A percentile compares a stretch with the other conserved stretches of the same genome.
Conservation (phyloP, 2,329 filamentous ascomycete genomes). For the Ploettnerulaceae sp. region DNA sequence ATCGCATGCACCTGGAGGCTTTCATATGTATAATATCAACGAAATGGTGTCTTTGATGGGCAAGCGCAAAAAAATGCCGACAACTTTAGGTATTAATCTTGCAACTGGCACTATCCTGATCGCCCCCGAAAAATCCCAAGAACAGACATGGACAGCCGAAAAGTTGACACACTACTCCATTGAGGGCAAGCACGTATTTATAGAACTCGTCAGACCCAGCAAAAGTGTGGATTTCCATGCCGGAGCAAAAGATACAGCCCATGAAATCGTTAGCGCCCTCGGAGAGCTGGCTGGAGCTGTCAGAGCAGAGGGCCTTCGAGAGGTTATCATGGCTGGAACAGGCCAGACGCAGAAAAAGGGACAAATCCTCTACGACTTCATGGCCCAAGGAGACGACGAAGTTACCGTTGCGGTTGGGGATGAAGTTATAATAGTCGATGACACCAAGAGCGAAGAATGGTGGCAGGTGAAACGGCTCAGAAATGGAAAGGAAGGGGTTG, state of each 20-base stretch:
- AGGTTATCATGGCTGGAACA: slow-evolving; percentile 77
- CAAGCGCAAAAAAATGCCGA: slow-evolving; percentile 97
- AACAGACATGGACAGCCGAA: slow-evolving; percentile 90
- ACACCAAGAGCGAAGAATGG: slow-evolving; percentile 93
- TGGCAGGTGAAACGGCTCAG: slow-evolving; percentile 90
- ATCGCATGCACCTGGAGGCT: slow-evolving; percentile 64
- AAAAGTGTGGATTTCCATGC: slow-evolving; percentile 97
- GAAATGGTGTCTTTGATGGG: slow-evolving; percentile 97
- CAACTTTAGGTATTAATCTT: slow-evolving; percentile 90
- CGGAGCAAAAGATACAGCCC: slow-evolving; percentile 91
- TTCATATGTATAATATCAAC: slow-evolving; percentile 93
- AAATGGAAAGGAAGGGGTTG: slow-evolving; percentile 91
- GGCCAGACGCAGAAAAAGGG: slow-evolving; percentile 73
- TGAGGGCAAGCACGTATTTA: slow-evolving; percentile 95
- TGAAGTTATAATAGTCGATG: slow-evolving; percentile 85
- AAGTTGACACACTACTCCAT: slow-evolving; percentile 97
- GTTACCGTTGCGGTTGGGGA: slow-evolving; percentile 87
- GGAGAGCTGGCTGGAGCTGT: slow-evolving; percentile 86
- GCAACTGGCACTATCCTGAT: slow-evolving; percentile 86
- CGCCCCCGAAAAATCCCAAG: slow-evolving; percentile 74
- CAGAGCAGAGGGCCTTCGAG: slow-evolving; percentile 74
- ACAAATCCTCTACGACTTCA: slow-evolving; percentile 87
- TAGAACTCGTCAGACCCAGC: slow-evolving; percentile 86
- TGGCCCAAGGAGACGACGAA: slow-evolving; percentile 94
- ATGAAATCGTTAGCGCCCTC: slow-evolving; percentile 83